Base-by-base conservation (phyloP, 2,329 filamentous ascomycete genomes). In the Alternaria longipes region DNA sequence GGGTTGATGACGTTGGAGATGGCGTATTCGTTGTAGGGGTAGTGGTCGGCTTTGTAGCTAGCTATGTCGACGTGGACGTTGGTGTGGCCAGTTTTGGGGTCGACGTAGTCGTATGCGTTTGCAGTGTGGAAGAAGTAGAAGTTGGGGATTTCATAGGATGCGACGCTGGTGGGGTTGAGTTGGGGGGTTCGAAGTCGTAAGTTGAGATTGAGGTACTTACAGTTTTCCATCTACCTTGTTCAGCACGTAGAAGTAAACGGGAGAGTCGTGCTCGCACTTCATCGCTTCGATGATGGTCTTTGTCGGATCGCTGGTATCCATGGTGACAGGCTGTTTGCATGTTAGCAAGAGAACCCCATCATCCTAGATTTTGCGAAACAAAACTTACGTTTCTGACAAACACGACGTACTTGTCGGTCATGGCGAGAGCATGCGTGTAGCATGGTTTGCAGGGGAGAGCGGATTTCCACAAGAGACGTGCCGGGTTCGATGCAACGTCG, bases 101-200 rank as follows among this genome's bases (percentile, higher is more conserved):
- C 34, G 11, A 53, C 22, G 50, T 40, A 40, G n/a, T 53, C 50
- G 50, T 53, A 53, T 5, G 32, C 50, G 22, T 53, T 53, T 12
- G 50, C 50, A 7, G 34, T 53, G 11, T 40, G 36, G 28, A 53
- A 53, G 36, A 53, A 53, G 24, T 42, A 53, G 40, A 53, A 53
- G 24, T 42, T 53, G 4, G 20, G 32, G 3, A 41, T 14, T 22
- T 53, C 24, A 12, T 42, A 53, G 22, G 50, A 49, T 16, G 45
- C 45, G 0, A 49, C 28, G 14, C 45, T 47, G 5, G 1, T 4
- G 5, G 4, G 16, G 32, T 52, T 52, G 16, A 26, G 49, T 47
- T 46, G 44, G 9, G 6, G 12, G 3, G n/a, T 5, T 32, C 24
- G 1, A 5, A 32, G 26, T 14, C 2, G 28, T 14, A 32, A 1